Base-by-base conservation (phyloP, 2,329 filamentous ascomycete species). In the Sarocladium kiliense region DNA sequence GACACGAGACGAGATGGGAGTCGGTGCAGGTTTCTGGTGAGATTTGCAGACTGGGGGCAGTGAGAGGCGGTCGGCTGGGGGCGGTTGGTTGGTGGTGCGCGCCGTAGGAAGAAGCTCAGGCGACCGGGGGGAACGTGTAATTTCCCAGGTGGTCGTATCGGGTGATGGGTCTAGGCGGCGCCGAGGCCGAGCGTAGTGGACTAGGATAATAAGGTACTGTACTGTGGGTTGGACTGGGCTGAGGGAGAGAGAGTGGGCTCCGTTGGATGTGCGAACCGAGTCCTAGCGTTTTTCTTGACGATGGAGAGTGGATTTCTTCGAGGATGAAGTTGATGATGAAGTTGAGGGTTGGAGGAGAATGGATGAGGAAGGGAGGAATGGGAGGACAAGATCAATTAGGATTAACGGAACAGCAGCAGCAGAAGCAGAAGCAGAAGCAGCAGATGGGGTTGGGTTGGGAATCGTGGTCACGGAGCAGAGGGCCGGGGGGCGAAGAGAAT, bases 71-170 rank as follows among this genome's bases (percentile, higher is more conserved):
- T 39, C 23, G 53, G 19, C 25, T 10, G 36, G 34, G 30, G 50
- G 32, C 3, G 32, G 32, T 27, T 39, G 50, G 32, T 14, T 39
- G 50, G 34, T 41, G 23, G 50, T 39, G 32, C 32, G 30, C 27
- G 50, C 16, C 32, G 36, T 26, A 41, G 50, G 32, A 37, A 51
- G 47, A 34, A 51, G 50, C 36, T 39, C 50, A 53, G 34, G 36
- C 47, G 47, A 51, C 47, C 47, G 47, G 47, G 47, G 47, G 47
- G 47, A 51, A 51, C 32, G 50, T 41, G 32, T 53, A 53, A 53
- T 53, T 53, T 53, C 50, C 50, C 50, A 53, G 32, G 19, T 51
- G 27, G 50, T 53, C 50, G 50, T 53, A 53, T 53, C 50, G 50
- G 50, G 34, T 30, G 50, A 53, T 53, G 32, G 32, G 32, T 25